Conservation (phyloP, 495 filamentous ascomycete species). For the Aspergillus cavernicola region DNA sequence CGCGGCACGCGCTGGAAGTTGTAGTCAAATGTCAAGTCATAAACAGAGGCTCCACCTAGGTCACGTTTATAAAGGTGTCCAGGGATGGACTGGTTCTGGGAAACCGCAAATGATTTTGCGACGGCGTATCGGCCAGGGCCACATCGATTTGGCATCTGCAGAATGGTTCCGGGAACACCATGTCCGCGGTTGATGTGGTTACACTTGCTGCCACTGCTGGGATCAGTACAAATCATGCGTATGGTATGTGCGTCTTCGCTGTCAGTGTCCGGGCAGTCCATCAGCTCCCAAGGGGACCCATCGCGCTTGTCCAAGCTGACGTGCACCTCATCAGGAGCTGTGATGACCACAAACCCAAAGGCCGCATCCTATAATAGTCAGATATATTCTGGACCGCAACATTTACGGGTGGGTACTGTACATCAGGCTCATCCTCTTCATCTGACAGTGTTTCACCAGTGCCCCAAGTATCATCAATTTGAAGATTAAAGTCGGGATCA, state of each 20-base stretch:
- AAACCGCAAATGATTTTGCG: conserved; percentile 19
- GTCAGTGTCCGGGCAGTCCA: conserved; percentile 23
- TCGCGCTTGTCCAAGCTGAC: conserved; percentile 6
- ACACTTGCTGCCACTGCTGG: conserved; percentile 24
- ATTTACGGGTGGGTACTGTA: background rate
- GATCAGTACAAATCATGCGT: conserved; percentile 20
- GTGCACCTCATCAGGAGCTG: conserved; percentile 22
- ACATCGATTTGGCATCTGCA: conserved; percentile 35
- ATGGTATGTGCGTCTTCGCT: conserved; percentile 19
- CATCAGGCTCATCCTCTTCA: conserved; percentile 15
- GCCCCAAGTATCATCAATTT: conserved; percentile 22
- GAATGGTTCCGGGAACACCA: conserved; percentile 28
- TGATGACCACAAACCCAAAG: conserved; percentile 28
- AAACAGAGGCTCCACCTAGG: conserved; percentile 8
- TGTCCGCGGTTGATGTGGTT: conserved; percentile 25
- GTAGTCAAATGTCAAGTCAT: conserved; percentile 34
- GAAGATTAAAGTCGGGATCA: conserved; percentile 22
- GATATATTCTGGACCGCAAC: background rate
- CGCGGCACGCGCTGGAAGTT: conserved; percentile 29
- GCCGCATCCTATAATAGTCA: conserved; percentile 12
- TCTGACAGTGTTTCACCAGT: conserved; percentile 1
- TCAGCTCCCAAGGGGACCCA: conserved; percentile 8
- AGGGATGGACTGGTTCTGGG: conserved; percentile 18
- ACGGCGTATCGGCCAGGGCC: conserved; percentile 38
- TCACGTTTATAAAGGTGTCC: conserved; percentile 11